A percentile compares a stretch with the other conserved stretches of the same genome.
Evolutionary conservation across 306 rosid species (phyloP).

Genomic region (Macrotyloma uniflorum): DNA sequence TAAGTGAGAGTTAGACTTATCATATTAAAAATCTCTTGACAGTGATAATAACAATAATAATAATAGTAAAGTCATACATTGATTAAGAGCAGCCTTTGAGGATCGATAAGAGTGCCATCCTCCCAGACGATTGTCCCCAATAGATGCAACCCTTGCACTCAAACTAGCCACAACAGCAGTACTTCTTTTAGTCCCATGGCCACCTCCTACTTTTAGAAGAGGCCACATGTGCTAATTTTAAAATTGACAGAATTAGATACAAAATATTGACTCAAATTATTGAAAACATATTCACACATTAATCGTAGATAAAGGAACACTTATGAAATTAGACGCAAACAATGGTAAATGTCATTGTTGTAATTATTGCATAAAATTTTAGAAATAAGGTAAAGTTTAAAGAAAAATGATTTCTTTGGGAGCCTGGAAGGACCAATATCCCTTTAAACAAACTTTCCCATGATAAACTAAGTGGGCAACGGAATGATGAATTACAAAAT

Average conservation of each 20-base stretch:
- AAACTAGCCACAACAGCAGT: conserved; percentile 84
- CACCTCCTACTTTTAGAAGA: conserved; percentile 76
- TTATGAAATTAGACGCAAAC: not conserved
- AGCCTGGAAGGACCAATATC: not conserved
- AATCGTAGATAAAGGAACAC: conserved; percentile 30
- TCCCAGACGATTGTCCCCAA: conserved; percentile 87
- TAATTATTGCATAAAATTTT: not conserved
- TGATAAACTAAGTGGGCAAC: not conserved
- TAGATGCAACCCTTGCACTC: conserved; percentile 97
- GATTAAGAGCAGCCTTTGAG: conserved; percentile 94
- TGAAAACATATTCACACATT: not conserved
- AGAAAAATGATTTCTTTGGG: conserved; percentile 4
- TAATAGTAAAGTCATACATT: conserved; percentile 53
- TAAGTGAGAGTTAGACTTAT: not conserved
- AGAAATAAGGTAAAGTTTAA: not conserved
- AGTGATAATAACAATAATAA: not conserved
- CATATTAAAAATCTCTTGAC: conserved; percentile 1
- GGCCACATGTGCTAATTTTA: conserved; percentile 93
- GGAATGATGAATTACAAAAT: not conserved
- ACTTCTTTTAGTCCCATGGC: conserved; percentile 64
- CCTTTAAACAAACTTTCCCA: not conserved
- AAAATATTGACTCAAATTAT: not conserved
- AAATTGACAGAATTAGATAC: conserved; percentile 8
- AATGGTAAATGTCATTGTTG: not conserved
- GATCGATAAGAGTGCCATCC: conserved; percentile 98